These are phyloP conservation scores for Beauveria australis DNA, from an alignment of 2,329 filamentous ascomycete species.

Conservation along the genomic window DNA sequence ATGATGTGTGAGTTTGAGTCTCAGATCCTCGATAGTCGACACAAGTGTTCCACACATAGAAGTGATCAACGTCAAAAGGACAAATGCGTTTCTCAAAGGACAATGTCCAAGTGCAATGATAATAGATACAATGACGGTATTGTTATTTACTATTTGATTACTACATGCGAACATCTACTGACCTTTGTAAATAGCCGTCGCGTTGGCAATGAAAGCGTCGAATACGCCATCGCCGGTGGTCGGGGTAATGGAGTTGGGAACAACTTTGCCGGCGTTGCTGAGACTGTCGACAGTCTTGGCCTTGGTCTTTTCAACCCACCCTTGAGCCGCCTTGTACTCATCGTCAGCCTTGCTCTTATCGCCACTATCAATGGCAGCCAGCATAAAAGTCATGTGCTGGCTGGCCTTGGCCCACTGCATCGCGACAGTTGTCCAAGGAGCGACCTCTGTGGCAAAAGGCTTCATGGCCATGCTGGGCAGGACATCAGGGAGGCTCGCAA, in stretches of 20 bases:
- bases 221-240: conserved; percentile 7
- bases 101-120: too few relatives aligned
- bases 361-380: conserved; percentile 10
- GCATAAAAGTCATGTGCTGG: conserved; percentile 11
- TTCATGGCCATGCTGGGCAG: conserved; percentile 13
- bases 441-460: conserved; percentile 10
- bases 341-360: conserved; percentile 6
- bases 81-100: too few relatives aligned
- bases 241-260: conserved; percentile 7
- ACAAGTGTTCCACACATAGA: too few relatives aligned
- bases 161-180: not conserved
- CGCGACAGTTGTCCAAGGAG: conserved; percentile 10
- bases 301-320: conserved; percentile 10
- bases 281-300: conserved; percentile 8
- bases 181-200: conserved; percentile 8
- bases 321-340: conserved; percentile 8
- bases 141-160: too few relatives aligned
- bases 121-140: too few relatives aligned
- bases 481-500: conserved; percentile 1
- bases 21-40: too few relatives aligned
- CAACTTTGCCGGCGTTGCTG: not conserved
- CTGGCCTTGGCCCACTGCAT: conserved; percentile 14
- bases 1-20: too few relatives aligned
- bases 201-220: conserved; percentile 9
- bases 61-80: too few relatives aligned